Conservation (phyloP, 1,284 basidiomycete genomes). For the Moesziomyces antarcticus region DNA sequence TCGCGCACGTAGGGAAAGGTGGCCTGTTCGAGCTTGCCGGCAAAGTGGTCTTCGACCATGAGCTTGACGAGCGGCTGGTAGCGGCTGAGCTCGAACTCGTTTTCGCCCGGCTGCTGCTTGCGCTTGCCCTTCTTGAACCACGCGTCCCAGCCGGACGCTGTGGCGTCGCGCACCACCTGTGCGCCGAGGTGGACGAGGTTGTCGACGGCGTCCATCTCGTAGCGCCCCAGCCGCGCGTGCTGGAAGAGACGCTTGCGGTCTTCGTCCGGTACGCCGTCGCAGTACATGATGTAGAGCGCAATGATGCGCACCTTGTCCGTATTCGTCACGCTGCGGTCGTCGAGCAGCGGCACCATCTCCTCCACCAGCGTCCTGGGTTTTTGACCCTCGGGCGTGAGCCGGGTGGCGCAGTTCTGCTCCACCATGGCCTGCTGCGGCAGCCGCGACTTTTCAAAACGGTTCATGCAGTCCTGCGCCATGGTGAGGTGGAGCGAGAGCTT, state of each 20-base stretch:
- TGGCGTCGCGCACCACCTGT: constrained; percentile 78
- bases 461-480: constrained; percentile 98
- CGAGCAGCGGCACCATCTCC: constrained; percentile 97
- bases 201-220: constrained; percentile 95
- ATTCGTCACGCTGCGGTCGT: constrained; percentile 77
- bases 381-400: constrained; percentile 62
- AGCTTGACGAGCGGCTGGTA: constrained; percentile 87
- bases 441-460: constrained; percentile 86
- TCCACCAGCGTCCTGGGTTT: constrained; percentile 77
- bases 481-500: constrained; percentile 96
- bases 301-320: constrained; percentile 94
- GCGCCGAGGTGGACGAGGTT: constrained; percentile 85
- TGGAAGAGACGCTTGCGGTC: constrained; percentile 93
- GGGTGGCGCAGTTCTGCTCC: constrained; percentile 76
- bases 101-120: constrained; percentile 80
- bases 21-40: constrained; percentile 79
- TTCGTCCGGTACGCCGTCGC: constrained; percentile 97
- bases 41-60: constrained; percentile 88
- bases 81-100: constrained; percentile 94
- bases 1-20: constrained; percentile 93
- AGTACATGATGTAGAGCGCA: constrained; percentile 92
- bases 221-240: constrained; percentile 87
- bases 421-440: constrained; percentile 87
- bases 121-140: constrained; percentile 73
- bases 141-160: constrained; percentile 45